Evolutionary conservation across 2,329 filamentous ascomycete genomes (phyloP), one percentile per base, ranked within the genome.

Genomic region (Pseudocercospora crystallina): DNA sequence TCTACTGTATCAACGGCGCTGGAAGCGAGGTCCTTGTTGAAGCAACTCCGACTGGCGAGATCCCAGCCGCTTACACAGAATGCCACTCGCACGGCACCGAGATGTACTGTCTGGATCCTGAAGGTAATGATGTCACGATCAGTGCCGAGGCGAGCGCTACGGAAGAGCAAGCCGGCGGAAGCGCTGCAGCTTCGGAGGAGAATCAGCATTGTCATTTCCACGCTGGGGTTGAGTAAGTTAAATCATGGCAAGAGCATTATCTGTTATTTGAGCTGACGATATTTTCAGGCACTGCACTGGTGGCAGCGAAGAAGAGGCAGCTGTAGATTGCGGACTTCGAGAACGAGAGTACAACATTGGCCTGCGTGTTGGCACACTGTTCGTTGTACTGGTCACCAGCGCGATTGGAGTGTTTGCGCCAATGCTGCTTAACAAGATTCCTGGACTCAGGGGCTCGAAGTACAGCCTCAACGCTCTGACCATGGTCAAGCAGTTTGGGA

Each of bases 401-500:
- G 76, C 78, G 0, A 75, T 90, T 17, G 86, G 84, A 45, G 85
- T 88, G 12, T 87, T 86, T 62, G 72, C 74, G 0, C 87, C 87
- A 0, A 84, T 90, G 38, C 61, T 89, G 14, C 71, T 87, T 15
- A 75, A 78, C 3, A 78, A 76, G 10, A 76, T 84, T 47, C 77
- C 84, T 33, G 14, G 52, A 26, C n/a, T 47, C 41, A 45, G 40
- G 12, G 77, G 80, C 3, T 68, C 74, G 30, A 78, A 75, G 1
- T 61, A 73, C 32, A 72, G 73, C 29, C 68, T 69, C 20, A 66
- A 79, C 5, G 61, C 81, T 9, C 83, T 89, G 60, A 80, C 82
- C 3, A 65, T 86, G 4, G 72, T 90, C 49, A 87, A 89, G 69
- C 87, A 77, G 47, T 88, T 89, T 58, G 86, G 86, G 2, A 88